Base-by-base conservation (phyloP, 2,329 filamentous ascomycete species). In the Raffaelea deltoideospora region DNA sequence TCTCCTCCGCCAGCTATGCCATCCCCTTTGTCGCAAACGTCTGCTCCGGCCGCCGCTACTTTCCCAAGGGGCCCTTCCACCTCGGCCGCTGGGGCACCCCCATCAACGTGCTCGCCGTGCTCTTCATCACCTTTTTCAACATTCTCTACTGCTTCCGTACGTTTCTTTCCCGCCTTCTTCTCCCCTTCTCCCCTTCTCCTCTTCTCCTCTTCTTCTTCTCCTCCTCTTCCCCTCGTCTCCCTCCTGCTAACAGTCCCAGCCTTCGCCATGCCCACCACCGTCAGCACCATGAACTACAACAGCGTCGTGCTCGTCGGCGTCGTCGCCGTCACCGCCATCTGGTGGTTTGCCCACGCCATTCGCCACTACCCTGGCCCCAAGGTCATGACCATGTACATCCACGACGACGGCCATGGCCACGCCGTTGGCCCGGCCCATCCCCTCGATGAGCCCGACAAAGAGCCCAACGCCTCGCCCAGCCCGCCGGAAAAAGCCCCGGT, bases 91-190 rank as follows among this genome's bases (percentile, higher is more conserved):
- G 61, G n/a, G 70, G 70, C 2, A 64, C 55, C 29, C 41, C 54
- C 3, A 47, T 75, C 46, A 75, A 75, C 44, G 38, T 53, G 10
- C 43, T 64, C 5, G 57, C 67, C 7, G 65, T 69, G 14, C 45
- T 64, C 29, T 65, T 72, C 37, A 73, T 75, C 37, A 47, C 61
- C 2, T 53, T 70, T 17, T 75, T 74, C 44, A 59, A 69, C 37
- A 55, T 71, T n/a, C 65, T 76, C 40, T 76, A 69, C 53, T 73
- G 68, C 48, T 75, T 76, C 55, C 70, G 63, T 67, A 46, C 58
- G 63, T 56, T 17, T 19, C 33, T 13, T 17, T 15, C 17, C 11
- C 31, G n/a, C 19, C 24, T 4, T 31, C 14, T 24, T 27, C 17
- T 34, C 32, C 22, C 20, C 30, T 34, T 26, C 21, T 21, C 20